A percentile compares a stretch with the other conserved stretches of the same genome.
Evolutionary conservation across 2,329 filamentous ascomycete genomes (phyloP).

Genomic region (Arthrobotrys conoides): DNA sequence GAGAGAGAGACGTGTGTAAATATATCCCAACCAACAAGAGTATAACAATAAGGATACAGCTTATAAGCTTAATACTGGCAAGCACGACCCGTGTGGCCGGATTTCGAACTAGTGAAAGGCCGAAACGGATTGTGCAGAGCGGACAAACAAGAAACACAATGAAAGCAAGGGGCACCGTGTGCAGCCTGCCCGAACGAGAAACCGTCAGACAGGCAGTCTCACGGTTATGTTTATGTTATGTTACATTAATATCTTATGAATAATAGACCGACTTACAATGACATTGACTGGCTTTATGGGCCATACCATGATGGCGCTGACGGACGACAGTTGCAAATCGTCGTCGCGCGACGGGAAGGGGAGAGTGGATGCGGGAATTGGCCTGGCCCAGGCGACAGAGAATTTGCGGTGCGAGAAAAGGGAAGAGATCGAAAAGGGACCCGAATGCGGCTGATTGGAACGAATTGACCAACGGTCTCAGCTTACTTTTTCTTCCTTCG

Average conservation of each 20-base stretch:
- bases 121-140: neutral
- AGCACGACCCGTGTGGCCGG: neutral
- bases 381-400: slow-evolving; percentile 7
- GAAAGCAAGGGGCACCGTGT: slow-evolving; percentile 18
- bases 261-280: slow-evolving; percentile 19
- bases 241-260: neutral
- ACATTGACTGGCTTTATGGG: slow-evolving; percentile 27
- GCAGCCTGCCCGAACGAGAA: slow-evolving; percentile 12
- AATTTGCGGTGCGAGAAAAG: slow-evolving; percentile 12
- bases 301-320: slow-evolving; percentile 29
- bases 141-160: neutral
- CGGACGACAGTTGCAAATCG: slow-evolving; percentile 14
- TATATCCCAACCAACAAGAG: no score
- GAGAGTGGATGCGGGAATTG: slow-evolving; percentile 26
- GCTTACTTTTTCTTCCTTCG: neutral
- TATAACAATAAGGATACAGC: no score
- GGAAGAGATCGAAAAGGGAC: slow-evolving; percentile 11
- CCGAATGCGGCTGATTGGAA: slow-evolving; percentile 17
- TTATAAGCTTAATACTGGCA: no score
- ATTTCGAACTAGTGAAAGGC: neutral
- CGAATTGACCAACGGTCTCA: neutral
- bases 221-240: slow-evolving; percentile 2
- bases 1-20: no score
- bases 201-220: slow-evolving; percentile 5
- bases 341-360: slow-evolving; percentile 29